Conservation (phyloP, 208 protist species). For the Leishmania tarentolae region DNA sequence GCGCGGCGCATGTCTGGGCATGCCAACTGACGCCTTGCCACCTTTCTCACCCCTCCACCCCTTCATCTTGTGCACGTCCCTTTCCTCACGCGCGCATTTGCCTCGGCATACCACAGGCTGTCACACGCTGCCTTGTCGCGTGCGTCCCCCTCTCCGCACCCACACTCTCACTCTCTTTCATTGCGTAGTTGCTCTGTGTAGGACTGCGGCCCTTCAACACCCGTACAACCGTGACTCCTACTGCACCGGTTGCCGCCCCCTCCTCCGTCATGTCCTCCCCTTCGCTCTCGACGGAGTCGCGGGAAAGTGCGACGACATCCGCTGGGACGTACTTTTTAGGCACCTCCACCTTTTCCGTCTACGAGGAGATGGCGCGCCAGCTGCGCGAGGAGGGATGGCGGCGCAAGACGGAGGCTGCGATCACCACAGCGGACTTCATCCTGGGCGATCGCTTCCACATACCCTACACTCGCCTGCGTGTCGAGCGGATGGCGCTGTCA, state of each 20-base stretch:
- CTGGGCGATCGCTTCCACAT: constrained; percentile 86
- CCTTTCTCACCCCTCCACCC: not conserved
- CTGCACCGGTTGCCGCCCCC: not conserved
- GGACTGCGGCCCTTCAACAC: not conserved
- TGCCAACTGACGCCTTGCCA: no score
- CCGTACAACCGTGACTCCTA: not conserved
- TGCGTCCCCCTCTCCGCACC: not conserved
- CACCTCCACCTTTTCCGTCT: constrained; percentile 75
- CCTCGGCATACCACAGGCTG: not conserved
- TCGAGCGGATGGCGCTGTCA: constrained; percentile 47
- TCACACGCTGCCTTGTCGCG: not conserved
- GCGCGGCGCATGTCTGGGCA: not conserved
- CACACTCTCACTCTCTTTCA: not conserved
- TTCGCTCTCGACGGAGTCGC: not conserved
- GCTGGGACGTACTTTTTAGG: constrained; percentile 52
- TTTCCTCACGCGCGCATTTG: not conserved
- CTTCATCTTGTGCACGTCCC: not conserved
- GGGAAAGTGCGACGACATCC: not conserved
- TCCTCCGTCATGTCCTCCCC: not conserved
- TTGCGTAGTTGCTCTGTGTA: not conserved
- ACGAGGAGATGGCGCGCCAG: constrained; percentile 80
- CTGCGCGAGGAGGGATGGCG: constrained; percentile 62
- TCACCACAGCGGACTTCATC: constrained; percentile 63
- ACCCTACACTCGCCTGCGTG: constrained; percentile 72
- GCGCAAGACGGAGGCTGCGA: constrained; percentile 19